phyloP scores from a whole-genome alignment of 2,329 filamentous ascomycete genomes.

The Periconia macrospinosa region DNA sequence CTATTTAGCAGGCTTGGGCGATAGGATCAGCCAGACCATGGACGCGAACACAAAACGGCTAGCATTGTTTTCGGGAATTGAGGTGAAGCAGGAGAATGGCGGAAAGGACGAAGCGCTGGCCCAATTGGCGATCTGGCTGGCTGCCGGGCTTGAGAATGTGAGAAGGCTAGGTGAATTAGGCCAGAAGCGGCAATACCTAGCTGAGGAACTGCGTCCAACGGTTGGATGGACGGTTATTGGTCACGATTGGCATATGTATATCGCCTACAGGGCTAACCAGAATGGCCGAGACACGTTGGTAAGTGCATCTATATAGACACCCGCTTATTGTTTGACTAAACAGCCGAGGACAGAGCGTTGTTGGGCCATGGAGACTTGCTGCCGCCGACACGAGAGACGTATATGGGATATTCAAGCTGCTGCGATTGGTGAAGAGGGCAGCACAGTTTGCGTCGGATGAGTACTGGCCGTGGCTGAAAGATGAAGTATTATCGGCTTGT shows the following conservation, averaged over 20 bases:
- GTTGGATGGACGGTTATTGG: constrained; percentile 3
- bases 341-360: constrained; percentile 1
- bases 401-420: constrained; percentile 3
- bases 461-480: constrained; percentile 4
- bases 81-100: constrained; percentile 6
- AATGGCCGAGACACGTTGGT: background rate
- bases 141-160: constrained; percentile 2
- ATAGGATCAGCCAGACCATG: constrained; percentile 3
- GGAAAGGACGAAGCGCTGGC: constrained; percentile 4
- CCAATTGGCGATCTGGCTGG: constrained; percentile 5
- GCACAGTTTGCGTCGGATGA: constrained; percentile 6
- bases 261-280: constrained; percentile 2
- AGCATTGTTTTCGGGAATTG: constrained; percentile 4
- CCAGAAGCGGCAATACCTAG: background rate
- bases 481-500: constrained; percentile 2
- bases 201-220: background rate
- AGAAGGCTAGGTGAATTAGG: constrained; percentile 2
- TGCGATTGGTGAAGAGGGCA: constrained; percentile 7
- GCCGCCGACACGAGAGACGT: constrained; percentile 3
- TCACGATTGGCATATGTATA: constrained; percentile 5
- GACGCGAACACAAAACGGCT: constrained; percentile 2
- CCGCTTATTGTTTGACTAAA: background rate
- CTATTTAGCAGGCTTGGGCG: background rate
- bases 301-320: background rate
- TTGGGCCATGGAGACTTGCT: constrained; percentile 2